Conservation (phyloP, 306 rosid genomes). For the Castanospermum australe region DNA sequence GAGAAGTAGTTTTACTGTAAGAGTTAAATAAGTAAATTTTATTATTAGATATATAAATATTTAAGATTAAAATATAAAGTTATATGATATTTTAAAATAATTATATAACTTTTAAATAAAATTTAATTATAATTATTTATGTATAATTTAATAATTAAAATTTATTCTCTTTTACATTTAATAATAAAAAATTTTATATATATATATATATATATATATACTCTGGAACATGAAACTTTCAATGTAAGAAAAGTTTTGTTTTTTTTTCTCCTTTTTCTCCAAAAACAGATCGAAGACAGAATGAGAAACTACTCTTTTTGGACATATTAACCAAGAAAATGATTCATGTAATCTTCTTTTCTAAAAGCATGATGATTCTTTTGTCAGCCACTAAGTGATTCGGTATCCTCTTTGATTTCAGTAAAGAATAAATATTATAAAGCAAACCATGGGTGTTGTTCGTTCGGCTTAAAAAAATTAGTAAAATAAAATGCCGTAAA, state of each 20-base stretch:
- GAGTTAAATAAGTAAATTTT: too few species aligned
- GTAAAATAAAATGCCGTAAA: neutral
- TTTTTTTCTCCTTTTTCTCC: neutral
- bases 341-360: slow-evolving; percentile 28
- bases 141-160: too few species aligned
- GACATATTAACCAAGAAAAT: slow-evolving; percentile 25
- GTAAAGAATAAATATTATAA: slow-evolving; percentile 29
- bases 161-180: too few species aligned
- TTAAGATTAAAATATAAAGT: too few species aligned
- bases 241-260: neutral
- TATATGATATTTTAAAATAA: too few species aligned
- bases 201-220: neutral
- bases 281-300: neutral
- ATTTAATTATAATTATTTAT: too few species aligned
- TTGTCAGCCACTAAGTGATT: slow-evolving; percentile 45
- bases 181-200: too few species aligned
- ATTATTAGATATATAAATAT: too few species aligned
- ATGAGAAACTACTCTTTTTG: slow-evolving; percentile 15
- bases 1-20: too few species aligned
- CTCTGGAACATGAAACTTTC: neutral
- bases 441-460: neutral
- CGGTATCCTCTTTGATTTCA: slow-evolving; percentile 39
- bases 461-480: neutral
- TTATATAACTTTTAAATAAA: too few species aligned
- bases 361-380: slow-evolving; percentile 32